Evolutionary conservation across 495 filamentous ascomycete species (phyloP).

Genomic region (Penicillium pancosmium): DNA sequence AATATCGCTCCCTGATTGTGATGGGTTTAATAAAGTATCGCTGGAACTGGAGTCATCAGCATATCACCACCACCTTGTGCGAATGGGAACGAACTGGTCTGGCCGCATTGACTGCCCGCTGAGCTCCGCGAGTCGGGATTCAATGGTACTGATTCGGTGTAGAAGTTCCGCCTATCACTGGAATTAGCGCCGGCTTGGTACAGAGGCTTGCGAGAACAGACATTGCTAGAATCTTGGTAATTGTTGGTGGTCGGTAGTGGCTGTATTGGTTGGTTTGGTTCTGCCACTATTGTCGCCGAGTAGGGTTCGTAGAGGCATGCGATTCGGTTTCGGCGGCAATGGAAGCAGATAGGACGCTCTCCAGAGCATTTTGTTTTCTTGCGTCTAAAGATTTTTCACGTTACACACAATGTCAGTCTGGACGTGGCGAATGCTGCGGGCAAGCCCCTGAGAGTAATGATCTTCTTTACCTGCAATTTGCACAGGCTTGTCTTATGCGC

Average conservation of each 20-base stretch:
- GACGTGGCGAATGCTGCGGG: background rate
- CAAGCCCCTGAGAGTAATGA: background rate
- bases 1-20: background rate
- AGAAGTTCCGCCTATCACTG: slow-evolving; percentile 16
- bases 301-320: slow-evolving; percentile 30
- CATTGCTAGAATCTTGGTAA: background rate
- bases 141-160: slow-evolving; percentile 24
- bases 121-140: slow-evolving; percentile 31
- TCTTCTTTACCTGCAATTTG: slow-evolving; percentile 30
- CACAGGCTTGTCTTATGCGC: slow-evolving; percentile 34
- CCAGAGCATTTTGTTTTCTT: slow-evolving; percentile 38
- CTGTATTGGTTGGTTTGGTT: slow-evolving; percentile 1
- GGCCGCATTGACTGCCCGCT: slow-evolving; percentile 7
- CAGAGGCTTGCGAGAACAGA: background rate
- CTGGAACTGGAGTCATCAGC: background rate
- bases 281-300: slow-evolving; percentile 13
- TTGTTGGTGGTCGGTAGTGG: background rate
- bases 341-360: slow-evolving; percentile 31
- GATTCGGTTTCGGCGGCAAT: slow-evolving; percentile 28
- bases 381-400: slow-evolving; percentile 14
- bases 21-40: background rate
- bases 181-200: background rate
- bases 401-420: slow-evolving; percentile 1
- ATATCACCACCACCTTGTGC: background rate
- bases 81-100: slow-evolving; percentile 3